Conservation (phyloP, 208 protist species). For the Trypanosoma avium region DNA sequence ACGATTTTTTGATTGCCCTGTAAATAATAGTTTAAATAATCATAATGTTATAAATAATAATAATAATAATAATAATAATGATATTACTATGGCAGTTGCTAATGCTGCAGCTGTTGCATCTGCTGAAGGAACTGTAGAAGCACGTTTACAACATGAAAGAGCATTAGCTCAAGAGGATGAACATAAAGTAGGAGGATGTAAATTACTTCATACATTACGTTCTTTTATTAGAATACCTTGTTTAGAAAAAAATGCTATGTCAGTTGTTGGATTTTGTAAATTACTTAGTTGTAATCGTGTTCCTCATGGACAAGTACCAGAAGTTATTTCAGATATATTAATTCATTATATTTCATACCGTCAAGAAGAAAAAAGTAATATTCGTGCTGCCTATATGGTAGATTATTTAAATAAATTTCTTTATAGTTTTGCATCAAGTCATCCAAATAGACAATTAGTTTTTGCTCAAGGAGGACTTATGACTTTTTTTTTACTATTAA, state of each 20-base stretch:
- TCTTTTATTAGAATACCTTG: conserved; percentile 42
- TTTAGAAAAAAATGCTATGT: conserved; percentile 41
- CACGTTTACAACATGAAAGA: conserved; percentile 73
- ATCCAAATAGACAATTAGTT: conserved; percentile 59
- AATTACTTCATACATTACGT: conserved; percentile 52
- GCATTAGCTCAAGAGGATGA: conserved; percentile 77
- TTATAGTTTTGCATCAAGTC: conserved; percentile 80
- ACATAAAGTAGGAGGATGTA: conserved; percentile 75
- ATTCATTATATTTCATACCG: conserved; percentile 49
- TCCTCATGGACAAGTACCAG: conserved; percentile 41
- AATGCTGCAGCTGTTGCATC: conserved; percentile 29
- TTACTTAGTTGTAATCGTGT: conserved; percentile 87
- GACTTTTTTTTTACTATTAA: conserved; percentile 59
- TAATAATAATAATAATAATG: background rate
- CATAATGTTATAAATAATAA: background rate
- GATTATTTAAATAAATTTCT: conserved; percentile 78
- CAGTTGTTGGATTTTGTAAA: conserved; percentile 80
- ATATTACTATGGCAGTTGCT: background rate
- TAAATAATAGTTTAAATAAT: background rate
- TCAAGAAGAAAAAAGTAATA: conserved; percentile 18
- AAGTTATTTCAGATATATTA: conserved; percentile 66
- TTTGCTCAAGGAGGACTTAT: conserved; percentile 60
- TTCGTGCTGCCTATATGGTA: conserved; percentile 43
- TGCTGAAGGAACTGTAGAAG: conserved; percentile 29
- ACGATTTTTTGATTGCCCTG: conserved; percentile 72